A percentile compares a stretch with the other conserved stretches of the same genome.
Evolutionary conservation across 371 early-diverging fungal genomes (phyloP).

Genomic region (Actinomortierella ambigua): DNA sequence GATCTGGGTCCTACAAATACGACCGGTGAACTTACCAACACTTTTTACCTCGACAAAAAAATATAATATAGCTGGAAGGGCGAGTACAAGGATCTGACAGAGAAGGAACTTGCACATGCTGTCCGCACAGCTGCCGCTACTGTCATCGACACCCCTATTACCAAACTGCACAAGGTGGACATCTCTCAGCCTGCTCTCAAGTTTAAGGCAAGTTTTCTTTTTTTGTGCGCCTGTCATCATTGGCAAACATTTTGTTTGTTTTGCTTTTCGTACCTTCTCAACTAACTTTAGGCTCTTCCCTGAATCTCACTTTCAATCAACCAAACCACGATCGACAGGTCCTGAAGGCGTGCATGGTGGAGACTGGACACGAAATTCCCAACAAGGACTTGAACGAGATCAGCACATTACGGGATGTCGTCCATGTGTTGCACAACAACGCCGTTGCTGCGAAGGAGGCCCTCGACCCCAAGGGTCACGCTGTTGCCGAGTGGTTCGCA

Average conservation of each 20-base stretch:
- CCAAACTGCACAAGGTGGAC: conserved; percentile 16
- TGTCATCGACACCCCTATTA: conserved; percentile 19
- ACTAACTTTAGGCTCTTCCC: background rate
- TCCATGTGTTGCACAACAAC: conserved; percentile 11
- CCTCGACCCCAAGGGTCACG: conserved; percentile 18
- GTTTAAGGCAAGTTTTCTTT: conserved; percentile 28
- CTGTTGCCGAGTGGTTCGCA: conserved; percentile 46
- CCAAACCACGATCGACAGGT: conserved; percentile 16
- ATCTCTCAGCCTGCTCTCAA: conserved; percentile 24
- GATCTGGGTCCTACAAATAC: too few species aligned
- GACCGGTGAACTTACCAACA: too few species aligned
- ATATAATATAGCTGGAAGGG: conserved; percentile 33
- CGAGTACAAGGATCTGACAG: conserved; percentile 18
- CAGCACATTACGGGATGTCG: conserved; percentile 27
- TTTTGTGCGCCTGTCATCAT: background rate
- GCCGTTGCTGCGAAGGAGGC: conserved; percentile 8
- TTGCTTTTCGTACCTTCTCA: background rate
- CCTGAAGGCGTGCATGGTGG: conserved; percentile 32
- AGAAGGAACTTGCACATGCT: conserved; percentile 24
- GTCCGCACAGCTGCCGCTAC: conserved; percentile 39
- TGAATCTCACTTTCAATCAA: background rate
- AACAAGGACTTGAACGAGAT: conserved; percentile 34
- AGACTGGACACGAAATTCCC: conserved; percentile 39
- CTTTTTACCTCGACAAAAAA: too few species aligned
- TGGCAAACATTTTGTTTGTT: background rate